Base-by-base conservation (phyloP, 176 grass and related monocot genomes). In the barley (Hordeum vulgare) region DNA sequence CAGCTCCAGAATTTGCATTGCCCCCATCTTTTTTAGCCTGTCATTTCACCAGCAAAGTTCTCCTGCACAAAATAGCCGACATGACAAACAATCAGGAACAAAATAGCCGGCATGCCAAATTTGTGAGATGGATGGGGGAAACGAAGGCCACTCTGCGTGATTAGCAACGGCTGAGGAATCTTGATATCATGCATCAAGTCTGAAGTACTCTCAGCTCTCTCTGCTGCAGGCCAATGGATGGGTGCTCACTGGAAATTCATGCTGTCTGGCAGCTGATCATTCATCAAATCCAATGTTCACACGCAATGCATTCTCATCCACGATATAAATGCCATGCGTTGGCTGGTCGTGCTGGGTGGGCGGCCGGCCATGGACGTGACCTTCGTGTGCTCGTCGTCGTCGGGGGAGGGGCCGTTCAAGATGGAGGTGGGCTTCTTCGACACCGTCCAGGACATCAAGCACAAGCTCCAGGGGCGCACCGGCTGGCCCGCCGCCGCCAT, bases 361-460 rank as follows among this genome's bases (percentile, higher is more conserved):
- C 24, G 10, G 77, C 10, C 24, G 10, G 77, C 10, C 53, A 94
- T 94, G 92, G 92, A 94, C 62, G 89, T 94, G 60, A 85, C 59
- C 67, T 87, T 91, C 53, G 81, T 89, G 74, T 91, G 84, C 39
- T 68, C 89, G 23, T 42, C 41, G 41, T 42, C 41, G 40, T 68
- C 86, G 18, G 83, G 72, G 18, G 81, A 88, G 58, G 64, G 66
- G 68, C 25, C 62, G 20, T 87, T 94, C 84, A 58, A n/a, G 74
- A 85, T 94, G 59, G 92, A 94, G 84, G 83, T 91, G 40, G 87
- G 89, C 74, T 94, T 87, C 84, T 94, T 94, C 69, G 89, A 91
- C 81, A 94, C 81, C 4, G 84, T 94, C 61, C 20, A 15, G 18
- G 92, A 94, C 77, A 89, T 94, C 84, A 94, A 91, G 53, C 77